These are phyloP conservation scores for Schizonepeta tenuifolia DNA, from an alignment of 257 asterid genomes.

Conservation along the genomic window DNA sequence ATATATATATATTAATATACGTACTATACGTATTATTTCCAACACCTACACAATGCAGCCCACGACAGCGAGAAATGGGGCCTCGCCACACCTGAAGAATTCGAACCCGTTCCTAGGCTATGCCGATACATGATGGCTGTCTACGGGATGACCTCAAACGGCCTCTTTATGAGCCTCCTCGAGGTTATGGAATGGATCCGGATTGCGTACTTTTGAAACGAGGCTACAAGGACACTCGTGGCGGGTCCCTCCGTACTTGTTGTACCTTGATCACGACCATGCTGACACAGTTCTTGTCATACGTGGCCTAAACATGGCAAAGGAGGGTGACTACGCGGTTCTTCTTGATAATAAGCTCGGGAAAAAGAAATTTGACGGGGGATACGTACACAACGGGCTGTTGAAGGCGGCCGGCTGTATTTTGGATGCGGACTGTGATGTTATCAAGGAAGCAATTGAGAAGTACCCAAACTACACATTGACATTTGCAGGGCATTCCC, in stretches of 20 bases:
- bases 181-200: slow-evolving; percentile 68
- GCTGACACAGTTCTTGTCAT: slow-evolving; percentile 82
- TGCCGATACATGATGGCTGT: slow-evolving; percentile 75
- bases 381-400: slow-evolving; percentile 84
- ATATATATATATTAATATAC: too few species aligned
- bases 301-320: slow-evolving; percentile 85
- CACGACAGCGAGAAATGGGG: slow-evolving; percentile 81
- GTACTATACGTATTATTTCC: too few species aligned
- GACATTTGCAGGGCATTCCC: slow-evolving; percentile 84
- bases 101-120: slow-evolving; percentile 82
- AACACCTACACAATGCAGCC: slow-evolving; percentile 72
- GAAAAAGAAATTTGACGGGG: slow-evolving; percentile 70
- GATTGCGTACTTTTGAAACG: slow-evolving; percentile 58
- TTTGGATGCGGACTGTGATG: slow-evolving; percentile 60
- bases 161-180: slow-evolving; percentile 72
- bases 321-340: slow-evolving; percentile 78
- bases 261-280: slow-evolving; percentile 76
- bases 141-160: slow-evolving; percentile 64
- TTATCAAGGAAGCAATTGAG: slow-evolving; percentile 60
- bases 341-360: slow-evolving; percentile 82
- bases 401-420: slow-evolving; percentile 75
- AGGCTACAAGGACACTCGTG: slow-evolving; percentile 54
- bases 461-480: slow-evolving; percentile 68
- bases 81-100: slow-evolving; percentile 64
- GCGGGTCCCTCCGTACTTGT: slow-evolving; percentile 73